These are phyloP conservation scores for Fusarium penzigii DNA, from an alignment of 2,329 filamentous ascomycete genomes.

Conservation along the genomic window DNA sequence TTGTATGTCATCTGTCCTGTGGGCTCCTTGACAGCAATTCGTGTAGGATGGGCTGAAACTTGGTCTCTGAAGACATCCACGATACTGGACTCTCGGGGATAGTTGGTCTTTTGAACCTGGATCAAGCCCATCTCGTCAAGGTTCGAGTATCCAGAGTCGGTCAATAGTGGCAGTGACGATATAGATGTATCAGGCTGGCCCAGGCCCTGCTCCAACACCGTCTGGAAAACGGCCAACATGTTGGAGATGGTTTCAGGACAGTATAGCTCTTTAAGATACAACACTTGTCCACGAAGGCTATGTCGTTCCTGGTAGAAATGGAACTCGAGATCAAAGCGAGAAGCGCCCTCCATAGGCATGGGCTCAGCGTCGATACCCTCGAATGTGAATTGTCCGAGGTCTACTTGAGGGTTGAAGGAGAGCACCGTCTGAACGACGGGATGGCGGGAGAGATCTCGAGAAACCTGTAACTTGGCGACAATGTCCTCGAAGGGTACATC, in stretches of 20 bases:
- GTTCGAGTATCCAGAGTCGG: background rate
- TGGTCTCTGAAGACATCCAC: background rate
- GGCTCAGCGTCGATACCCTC: constrained; percentile 9
- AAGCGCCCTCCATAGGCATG: background rate
- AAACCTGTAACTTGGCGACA: constrained; percentile 11
- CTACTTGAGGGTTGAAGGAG: constrained; percentile 11
- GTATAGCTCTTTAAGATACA: constrained; percentile 21
- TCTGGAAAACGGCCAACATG: constrained; percentile 17
- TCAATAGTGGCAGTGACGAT: constrained; percentile 4
- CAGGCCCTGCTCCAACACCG: constrained; percentile 13
- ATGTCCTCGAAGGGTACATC: constrained; percentile 24
- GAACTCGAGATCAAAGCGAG: constrained; percentile 26
- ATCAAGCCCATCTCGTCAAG: constrained; percentile 20
- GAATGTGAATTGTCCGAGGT: constrained; percentile 3
- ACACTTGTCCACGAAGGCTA: constrained; percentile 5
- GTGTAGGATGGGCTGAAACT: background rate
- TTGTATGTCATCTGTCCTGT: constrained; percentile 15
- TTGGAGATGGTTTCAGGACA: constrained; percentile 12
- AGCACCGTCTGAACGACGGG: constrained; percentile 17
- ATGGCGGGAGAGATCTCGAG: constrained; percentile 13
- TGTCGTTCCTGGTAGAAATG: constrained; percentile 18
- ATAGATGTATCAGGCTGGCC: constrained; percentile 8
- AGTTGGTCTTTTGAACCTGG: constrained; percentile 10
- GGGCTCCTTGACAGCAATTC: background rate
- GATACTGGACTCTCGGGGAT: constrained; percentile 14